A percentile compares a stretch with the other conserved stretches of the same genome.
Conservation (phyloP, 345 rosid species). For the Populus nigra region DNA sequence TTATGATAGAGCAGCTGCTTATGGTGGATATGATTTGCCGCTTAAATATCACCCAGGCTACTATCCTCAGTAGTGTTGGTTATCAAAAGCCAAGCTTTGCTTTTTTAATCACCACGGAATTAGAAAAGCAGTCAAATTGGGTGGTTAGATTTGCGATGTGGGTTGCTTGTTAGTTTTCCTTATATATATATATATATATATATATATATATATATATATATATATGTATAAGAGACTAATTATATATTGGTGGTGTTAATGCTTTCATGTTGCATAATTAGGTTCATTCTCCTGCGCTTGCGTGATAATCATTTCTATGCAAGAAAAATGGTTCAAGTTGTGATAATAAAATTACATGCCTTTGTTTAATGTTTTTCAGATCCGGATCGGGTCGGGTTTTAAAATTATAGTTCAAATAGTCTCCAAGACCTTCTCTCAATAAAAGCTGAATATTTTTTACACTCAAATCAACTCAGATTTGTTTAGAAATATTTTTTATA, state of each 20-base stretch:
- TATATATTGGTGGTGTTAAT: background rate
- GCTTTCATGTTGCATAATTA: background rate
- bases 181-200: background rate
- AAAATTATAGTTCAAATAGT: too few relatives aligned
- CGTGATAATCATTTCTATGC: too few relatives aligned
- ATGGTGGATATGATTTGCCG: slow-evolving; percentile 44
- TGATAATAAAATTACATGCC: background rate
- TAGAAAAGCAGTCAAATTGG: background rate
- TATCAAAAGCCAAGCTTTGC: slow-evolving; percentile 10
- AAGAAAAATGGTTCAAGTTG: too few relatives aligned
- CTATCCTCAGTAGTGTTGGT: slow-evolving; percentile 45
- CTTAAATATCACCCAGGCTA: slow-evolving; percentile 48
- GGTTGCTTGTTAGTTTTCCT: background rate
- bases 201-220: background rate
- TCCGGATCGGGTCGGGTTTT: too few relatives aligned
- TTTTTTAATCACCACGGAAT: background rate
- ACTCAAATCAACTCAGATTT: background rate
- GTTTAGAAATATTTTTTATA: too few relatives aligned
- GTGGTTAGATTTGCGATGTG: background rate
- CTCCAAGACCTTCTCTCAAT: background rate
- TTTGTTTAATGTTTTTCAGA: background rate
- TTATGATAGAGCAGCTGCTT: slow-evolving; percentile 44
- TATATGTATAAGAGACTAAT: background rate
- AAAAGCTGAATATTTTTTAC: background rate
- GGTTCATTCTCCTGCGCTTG: background rate